These are phyloP conservation scores for Scolecobasidium constrictum DNA, from an alignment of 2,329 filamentous ascomycete species.

Conservation along the genomic window DNA sequence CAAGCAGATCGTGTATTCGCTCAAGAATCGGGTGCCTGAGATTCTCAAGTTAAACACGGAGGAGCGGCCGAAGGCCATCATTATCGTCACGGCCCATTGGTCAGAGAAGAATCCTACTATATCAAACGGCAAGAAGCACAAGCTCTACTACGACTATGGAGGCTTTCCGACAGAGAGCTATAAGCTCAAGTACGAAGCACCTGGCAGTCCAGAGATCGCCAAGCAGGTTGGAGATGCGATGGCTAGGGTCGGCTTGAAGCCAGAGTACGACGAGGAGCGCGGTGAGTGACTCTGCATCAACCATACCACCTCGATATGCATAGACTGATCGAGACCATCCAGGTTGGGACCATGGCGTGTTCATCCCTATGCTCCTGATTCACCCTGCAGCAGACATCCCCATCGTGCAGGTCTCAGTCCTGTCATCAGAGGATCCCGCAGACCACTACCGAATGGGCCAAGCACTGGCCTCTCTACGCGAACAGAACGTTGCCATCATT, in stretches of 20 bases:
- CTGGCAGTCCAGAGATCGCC: conserved; percentile 44
- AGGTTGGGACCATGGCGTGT: conserved; percentile 52
- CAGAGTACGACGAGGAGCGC: conserved; percentile 18
- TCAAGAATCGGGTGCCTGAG: conserved; percentile 42
- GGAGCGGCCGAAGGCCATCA: conserved; percentile 39
- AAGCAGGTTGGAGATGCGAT: conserved; percentile 36
- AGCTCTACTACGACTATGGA: conserved; percentile 48
- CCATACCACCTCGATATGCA: neutral
- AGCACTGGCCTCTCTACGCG: conserved; percentile 40
- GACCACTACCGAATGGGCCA: conserved; percentile 42
- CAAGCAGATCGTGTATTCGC: conserved; percentile 38
- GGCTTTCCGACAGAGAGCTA: conserved; percentile 48
- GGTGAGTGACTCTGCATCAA: neutral
- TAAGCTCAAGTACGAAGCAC: conserved; percentile 44
- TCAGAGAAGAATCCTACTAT: conserved; percentile 38
- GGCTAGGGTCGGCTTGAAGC: conserved; percentile 33
- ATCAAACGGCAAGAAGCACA: conserved; percentile 36
- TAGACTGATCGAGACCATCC: neutral
- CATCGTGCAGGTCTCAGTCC: conserved; percentile 47
- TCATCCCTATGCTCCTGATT: conserved; percentile 46
- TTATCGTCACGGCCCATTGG: conserved; percentile 51
- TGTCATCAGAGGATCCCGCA: conserved; percentile 39
- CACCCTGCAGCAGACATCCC: conserved; percentile 42
- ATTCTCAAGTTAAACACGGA: conserved; percentile 44
- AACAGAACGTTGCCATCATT: conserved; percentile 45